Evolutionary conservation across 2,329 filamentous ascomycete species (phyloP), one percentile per base, ranked within the genome.

Genomic region (Falciphora oryzae): DNA sequence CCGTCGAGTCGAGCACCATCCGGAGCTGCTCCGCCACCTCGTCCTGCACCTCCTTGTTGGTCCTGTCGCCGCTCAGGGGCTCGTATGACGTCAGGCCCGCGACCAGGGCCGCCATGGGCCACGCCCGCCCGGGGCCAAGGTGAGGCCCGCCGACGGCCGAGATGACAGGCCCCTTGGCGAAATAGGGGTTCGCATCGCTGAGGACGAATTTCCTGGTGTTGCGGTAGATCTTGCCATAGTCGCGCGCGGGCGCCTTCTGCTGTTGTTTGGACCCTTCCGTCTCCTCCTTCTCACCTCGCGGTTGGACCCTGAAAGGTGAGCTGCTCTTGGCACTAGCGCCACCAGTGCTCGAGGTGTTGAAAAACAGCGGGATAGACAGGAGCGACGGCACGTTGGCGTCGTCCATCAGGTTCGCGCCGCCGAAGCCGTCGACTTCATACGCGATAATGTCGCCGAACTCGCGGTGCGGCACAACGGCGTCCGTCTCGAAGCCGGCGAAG

Each of bases 381-480:
- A 91, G 80, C 16, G 83, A 87, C 0, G 89, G 88, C 61, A 91
- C 85, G 67, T 91, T 91, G 38, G 88, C 87, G 65, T 91, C 88
- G 70, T 91, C 89, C 88, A 90, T 90, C 62, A 89, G 79, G 67
- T 84, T 88, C 64, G 71, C 80, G 69, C 77, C 85, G 58, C 89
- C 90, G 69, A 88, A 92, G 11, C 90, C 90, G 71, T 93, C 90
- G 11, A 91, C 88, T 74, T 93, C 90, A 72, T 86, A 93, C 0
- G 89, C 89, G 70, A 90, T 93, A 16, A 93, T 87, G n/a, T 84
- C 77, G 59, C 87, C 87, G 69, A 84, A 88, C 8, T 79, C 83
- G 31, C 85, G 82, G 72, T 89, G 63, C 44, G 65, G 70, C 3
- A 91, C 85, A 1, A 95, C 83, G 5, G 89, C 93, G 70, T 94